Percentiles rank a stretch among this genome's conserved stretches.
phyloP scores from a whole-genome alignment of 1,139 yeast genomes.

The Taiozyma sp. region DNA sequence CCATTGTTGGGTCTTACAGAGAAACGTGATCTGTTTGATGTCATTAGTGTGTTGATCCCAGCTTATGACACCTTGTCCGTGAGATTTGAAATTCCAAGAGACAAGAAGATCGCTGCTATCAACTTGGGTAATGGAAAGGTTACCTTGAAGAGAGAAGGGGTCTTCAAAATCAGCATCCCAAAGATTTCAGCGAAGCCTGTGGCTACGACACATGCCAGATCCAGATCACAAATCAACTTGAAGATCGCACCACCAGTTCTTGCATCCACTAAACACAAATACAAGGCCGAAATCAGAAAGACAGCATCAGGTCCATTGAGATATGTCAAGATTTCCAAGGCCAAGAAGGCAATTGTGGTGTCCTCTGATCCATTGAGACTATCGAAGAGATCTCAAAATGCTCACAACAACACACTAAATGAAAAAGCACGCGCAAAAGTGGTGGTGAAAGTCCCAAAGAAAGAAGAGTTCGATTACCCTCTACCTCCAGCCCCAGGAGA shows the following conservation, averaged over 20 bases:
- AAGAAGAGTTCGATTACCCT: neutral
- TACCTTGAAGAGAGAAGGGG: slow-evolving; percentile 31
- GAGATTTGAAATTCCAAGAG: slow-evolving; percentile 60
- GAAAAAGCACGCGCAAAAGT: neutral
- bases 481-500: neutral
- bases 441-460: neutral
- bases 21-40: slow-evolving; percentile 58
- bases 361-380: slow-evolving; percentile 22
- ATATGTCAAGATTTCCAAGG: slow-evolving; percentile 20
- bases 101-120: slow-evolving; percentile 60
- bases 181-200: slow-evolving; percentile 11
- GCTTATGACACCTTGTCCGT: slow-evolving; percentile 61
- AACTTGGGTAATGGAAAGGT: slow-evolving; percentile 28
- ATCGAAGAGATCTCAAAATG: slow-evolving; percentile 6
- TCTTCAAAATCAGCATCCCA: slow-evolving; percentile 28
- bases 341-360: slow-evolving; percentile 13
- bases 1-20: slow-evolving; percentile 56
- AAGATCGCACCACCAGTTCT: slow-evolving; percentile 4
- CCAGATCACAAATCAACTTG: slow-evolving; percentile 7
- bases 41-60: slow-evolving; percentile 61
- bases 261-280: slow-evolving; percentile 1
- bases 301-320: slow-evolving; percentile 20
- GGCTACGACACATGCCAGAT: neutral
- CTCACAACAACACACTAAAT: neutral
- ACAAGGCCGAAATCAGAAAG: slow-evolving; percentile 18